Conservation (phyloP, 1,139 yeast species). For the Candida mesenterica region DNA sequence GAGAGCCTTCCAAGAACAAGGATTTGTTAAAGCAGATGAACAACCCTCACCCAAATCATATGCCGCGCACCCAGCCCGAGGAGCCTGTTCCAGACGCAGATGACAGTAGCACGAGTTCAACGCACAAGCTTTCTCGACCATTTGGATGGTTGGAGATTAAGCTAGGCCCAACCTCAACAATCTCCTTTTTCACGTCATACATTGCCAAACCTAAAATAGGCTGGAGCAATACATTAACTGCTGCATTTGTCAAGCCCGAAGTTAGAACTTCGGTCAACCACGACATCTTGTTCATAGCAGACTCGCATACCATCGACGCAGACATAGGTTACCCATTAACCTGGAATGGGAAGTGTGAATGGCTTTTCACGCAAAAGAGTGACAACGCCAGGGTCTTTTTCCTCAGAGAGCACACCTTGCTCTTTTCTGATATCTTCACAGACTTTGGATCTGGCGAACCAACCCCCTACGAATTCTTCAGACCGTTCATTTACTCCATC, state of each 20-base stretch:
- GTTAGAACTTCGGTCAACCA: slow-evolving; percentile 85
- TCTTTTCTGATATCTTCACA: slow-evolving; percentile 68
- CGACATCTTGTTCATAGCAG: slow-evolving; percentile 68
- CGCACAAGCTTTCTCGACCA: slow-evolving; percentile 48
- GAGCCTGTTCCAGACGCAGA: slow-evolving; percentile 2
- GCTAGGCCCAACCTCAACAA: slow-evolving; percentile 51
- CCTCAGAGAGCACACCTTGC: slow-evolving; percentile 77
- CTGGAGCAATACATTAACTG: slow-evolving; percentile 51
- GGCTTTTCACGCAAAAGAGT: slow-evolving; percentile 61
- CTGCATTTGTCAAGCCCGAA: slow-evolving; percentile 58
- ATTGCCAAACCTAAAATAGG: slow-evolving; percentile 55
- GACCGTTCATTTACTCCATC: slow-evolving; percentile 64
- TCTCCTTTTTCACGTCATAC: slow-evolving; percentile 49
- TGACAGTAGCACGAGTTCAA: slow-evolving; percentile 9
- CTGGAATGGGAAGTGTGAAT: slow-evolving; percentile 78
- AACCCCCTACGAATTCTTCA: slow-evolving; percentile 68
- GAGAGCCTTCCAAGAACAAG: slow-evolving; percentile 79
- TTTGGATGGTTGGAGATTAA: slow-evolving; percentile 92
- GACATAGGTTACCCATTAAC: slow-evolving; percentile 66
- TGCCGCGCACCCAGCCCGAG: slow-evolving; percentile 6
- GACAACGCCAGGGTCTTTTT: slow-evolving; percentile 58
- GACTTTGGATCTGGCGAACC: slow-evolving; percentile 81
- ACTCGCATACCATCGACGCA: slow-evolving; percentile 54
- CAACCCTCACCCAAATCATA: slow-evolving; percentile 10
- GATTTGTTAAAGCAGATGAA: slow-evolving; percentile 21